These are phyloP conservation scores for Aspergillus eucalypticola DNA, from an alignment of 2,329 filamentous ascomycete genomes.

Conservation along the genomic window DNA sequence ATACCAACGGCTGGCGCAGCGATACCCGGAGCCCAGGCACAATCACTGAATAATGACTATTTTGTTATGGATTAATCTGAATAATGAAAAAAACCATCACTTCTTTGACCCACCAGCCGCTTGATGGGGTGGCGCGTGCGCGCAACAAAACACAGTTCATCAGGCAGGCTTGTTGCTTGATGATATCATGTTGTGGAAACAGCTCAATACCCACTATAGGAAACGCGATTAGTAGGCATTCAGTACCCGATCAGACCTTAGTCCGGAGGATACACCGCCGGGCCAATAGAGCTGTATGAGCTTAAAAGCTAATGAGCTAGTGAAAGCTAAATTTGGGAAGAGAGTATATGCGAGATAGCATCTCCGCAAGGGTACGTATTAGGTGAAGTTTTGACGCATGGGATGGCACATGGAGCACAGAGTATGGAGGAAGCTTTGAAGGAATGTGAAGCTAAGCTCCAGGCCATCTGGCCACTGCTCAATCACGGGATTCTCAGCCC, in stretches of 20 bases:
- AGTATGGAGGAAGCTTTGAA: neutral
- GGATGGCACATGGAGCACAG: neutral
- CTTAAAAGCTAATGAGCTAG: neutral
- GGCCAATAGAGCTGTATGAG: neutral
- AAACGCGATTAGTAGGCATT: neutral
- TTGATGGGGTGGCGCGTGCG: neutral
- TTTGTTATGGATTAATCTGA: neutral
- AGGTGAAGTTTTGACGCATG: neutral
- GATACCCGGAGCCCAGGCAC: slow-evolving; percentile 43
- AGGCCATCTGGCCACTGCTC: neutral
- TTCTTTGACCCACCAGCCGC: neutral
- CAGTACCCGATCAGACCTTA: too few species aligned
- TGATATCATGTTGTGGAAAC: neutral
- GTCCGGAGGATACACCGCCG: neutral
- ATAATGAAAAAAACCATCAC: neutral
- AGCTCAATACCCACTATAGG: neutral
- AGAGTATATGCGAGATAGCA: neutral
- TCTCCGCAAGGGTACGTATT: neutral
- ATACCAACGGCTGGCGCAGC: slow-evolving; percentile 51
- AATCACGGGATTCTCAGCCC: neutral
- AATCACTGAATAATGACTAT: slow-evolving; percentile 41
- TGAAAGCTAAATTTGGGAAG: neutral
- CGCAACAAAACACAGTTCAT: neutral
- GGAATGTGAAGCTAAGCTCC: neutral
- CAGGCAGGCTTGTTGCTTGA: neutral